Base-by-base conservation (phyloP, 2,329 filamentous ascomycete genomes). In the Ceratocystis variospora region DNA sequence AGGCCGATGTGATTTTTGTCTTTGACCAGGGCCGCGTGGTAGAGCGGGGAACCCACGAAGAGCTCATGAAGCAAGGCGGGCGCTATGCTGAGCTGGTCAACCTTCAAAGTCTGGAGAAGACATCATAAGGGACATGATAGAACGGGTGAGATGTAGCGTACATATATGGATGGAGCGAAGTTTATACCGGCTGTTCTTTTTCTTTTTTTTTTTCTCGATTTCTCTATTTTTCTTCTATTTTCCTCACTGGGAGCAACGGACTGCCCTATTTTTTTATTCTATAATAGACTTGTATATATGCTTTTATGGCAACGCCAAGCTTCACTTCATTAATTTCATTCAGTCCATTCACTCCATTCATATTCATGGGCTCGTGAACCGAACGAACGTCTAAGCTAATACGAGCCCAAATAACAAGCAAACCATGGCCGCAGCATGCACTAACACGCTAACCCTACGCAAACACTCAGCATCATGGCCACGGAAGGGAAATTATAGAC, bases 1-100 rank as follows among this genome's bases (percentile, higher is more conserved):
- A 94, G 74, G 93, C 93, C 0, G 93, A 97, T 73, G 78, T 93
- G 62, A 97, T 97, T 71, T 96, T 95, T 70, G 93, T 97, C n/a
- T 94, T 97, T 73, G 92, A 96, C 74, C 86, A 89, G 71, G 94
- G 93, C 6, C 82, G 84, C 68, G 84, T 97, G 55, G 88, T 95
- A 0, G 93, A 97, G 78, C 82, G 83, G 70, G 93, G 93, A 4
- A 90, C 85, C 7, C 93, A 97, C 73, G 72, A 77, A 0, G 88
- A 90, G 73, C 74, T 93, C 71, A 85, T 89, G 81, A 81, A 79
- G 70, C 81, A 79, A 73, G 84, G 85, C 69, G 88, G 88, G 2
- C 80, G 87, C 61, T 94, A 94, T 73, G 85, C 83, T 8, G 89
- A 93, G 77, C 75, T 94, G 70, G 89, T 93, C 61, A 89, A 88